Evolutionary conservation across 345 rosid species (phyloP), one percentile per base, ranked within the genome.

Genomic region (Arabis alpina): DNA sequence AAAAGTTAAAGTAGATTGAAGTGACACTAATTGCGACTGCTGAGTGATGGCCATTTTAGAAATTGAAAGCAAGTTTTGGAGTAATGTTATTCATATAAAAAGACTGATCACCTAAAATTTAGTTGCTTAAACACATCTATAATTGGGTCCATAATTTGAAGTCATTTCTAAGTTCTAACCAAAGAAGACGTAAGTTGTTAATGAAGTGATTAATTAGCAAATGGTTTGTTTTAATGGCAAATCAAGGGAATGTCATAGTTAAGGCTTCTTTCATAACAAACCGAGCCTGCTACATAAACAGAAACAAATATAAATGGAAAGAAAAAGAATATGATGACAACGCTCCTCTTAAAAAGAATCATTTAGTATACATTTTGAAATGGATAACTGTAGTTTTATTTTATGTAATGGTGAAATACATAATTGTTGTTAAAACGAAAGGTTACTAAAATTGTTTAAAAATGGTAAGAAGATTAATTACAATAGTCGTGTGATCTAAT

Each of bases 81-180:
- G 39, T 30, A 30, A 14, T 43, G 30, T 44, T 45, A 63, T 54
- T 55, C 50, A 55, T 63, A 54, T 64, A 54, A 41, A 54, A 54
- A 64, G 76, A 72, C 32, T 37, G 45, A 28, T 47, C 64, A 72
- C 70, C 76, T 63, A 52, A 71, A 45, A 30, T 5, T 54, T 72
- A 9, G 42, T 27, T 64, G 23, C 51, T 50, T 64, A 55, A 47
- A 55, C 47, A 72, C 42, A 54, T 45, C 49, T 36, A 34, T 25
- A 54, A 10, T 37, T 42, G 70, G 64, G 8, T 43, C 54, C 70
- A 55, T 47, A 30, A 61, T 34, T 13, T 32, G 37, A 61, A 71
- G 62, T 53, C 8, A 12, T 71, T 62, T 71, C 69, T 19, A 53
- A 12, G 62, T 62, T 71, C 69, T 19, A 53, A 53, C n/a, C 67